Conservation (phyloP, 2,329 filamentous ascomycete species). For the Chaetomiaceae sp. region DNA sequence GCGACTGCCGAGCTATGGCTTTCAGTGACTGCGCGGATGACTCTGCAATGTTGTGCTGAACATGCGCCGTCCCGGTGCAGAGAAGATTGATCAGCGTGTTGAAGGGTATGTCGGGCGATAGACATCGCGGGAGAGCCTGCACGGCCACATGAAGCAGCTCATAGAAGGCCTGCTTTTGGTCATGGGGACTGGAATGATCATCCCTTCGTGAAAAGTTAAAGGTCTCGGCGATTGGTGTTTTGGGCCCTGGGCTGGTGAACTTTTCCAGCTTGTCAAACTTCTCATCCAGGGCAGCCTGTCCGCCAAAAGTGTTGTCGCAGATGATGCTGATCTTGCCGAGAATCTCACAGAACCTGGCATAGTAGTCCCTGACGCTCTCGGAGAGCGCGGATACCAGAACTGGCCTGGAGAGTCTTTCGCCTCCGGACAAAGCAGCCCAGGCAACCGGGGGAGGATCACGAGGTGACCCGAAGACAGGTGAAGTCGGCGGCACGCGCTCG, state of each 20-base stretch:
- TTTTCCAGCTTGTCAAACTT: conserved; percentile 99
- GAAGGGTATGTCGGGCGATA: conserved; percentile 86
- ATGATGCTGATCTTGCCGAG: conserved; percentile 93
- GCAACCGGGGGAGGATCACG: conserved; percentile 27
- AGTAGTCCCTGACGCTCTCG: conserved; percentile 78
- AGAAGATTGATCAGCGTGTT: conserved; percentile 90
- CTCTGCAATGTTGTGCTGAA: conserved; percentile 84
- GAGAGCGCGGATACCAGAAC: conserved; percentile 60
- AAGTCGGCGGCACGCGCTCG: conserved; percentile 46
- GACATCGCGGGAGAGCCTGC: conserved; percentile 88
- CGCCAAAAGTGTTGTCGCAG: conserved; percentile 95
- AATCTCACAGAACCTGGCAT: conserved; percentile 88
- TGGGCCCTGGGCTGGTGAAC: conserved; percentile 79
- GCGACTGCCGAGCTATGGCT: conserved; percentile 86
- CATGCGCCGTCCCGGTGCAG: conserved; percentile 94
- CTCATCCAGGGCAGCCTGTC: conserved; percentile 90
- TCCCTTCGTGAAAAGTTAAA: conserved; percentile 88
- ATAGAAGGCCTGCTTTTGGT: conserved; percentile 92
- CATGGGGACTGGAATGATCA: conserved; percentile 65
- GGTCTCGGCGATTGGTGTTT: conserved; percentile 90
- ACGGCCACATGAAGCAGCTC: conserved; percentile 93
- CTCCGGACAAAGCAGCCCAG: conserved; percentile 37
- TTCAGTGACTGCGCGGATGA: conserved; percentile 92
- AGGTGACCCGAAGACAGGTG: conserved; percentile 45
- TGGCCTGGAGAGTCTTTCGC: conserved; percentile 64